A percentile compares a stretch with the other conserved stretches of the same genome.
Conservation (phyloP, 148 eudicot species). For the Cornus kousa region DNA sequence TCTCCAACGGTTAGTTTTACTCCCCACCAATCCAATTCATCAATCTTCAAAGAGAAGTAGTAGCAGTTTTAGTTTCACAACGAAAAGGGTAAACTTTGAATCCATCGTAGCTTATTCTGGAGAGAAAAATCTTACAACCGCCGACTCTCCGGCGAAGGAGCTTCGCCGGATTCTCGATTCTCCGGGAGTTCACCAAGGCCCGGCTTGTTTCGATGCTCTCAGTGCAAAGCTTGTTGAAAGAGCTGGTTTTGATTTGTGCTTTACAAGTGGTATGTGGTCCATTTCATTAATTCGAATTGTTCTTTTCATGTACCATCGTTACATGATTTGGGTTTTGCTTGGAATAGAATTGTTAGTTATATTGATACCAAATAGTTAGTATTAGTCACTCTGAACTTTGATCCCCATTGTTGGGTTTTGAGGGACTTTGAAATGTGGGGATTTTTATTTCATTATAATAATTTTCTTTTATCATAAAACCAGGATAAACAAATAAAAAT, state of each 20-base stretch:
- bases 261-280: constrained; percentile 60
- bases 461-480: background rate
- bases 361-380: background rate
- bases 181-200: constrained; percentile 81
- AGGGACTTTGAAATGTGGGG: background rate
- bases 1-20: background rate
- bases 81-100: background rate
- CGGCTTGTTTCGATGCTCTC: constrained; percentile 91
- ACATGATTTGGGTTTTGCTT: background rate
- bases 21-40: background rate
- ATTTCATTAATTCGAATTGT: background rate
- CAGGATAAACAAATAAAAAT: background rate
- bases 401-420: background rate
- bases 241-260: constrained; percentile 77
- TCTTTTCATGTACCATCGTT: background rate
- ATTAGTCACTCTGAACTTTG: background rate
- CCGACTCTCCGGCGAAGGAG: constrained; percentile 36
- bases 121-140: background rate
- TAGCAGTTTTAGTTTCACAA: background rate
- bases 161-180: constrained; percentile 60
- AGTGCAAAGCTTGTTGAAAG: constrained; percentile 79
- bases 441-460: too few relatives aligned
- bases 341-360: background rate
- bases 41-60: background rate
- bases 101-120: background rate